Evolutionary conservation across 1,284 basidiomycete genomes (phyloP), one percentile per base, ranked within the genome.

Genomic region (Mrakiaceae sp.): DNA sequence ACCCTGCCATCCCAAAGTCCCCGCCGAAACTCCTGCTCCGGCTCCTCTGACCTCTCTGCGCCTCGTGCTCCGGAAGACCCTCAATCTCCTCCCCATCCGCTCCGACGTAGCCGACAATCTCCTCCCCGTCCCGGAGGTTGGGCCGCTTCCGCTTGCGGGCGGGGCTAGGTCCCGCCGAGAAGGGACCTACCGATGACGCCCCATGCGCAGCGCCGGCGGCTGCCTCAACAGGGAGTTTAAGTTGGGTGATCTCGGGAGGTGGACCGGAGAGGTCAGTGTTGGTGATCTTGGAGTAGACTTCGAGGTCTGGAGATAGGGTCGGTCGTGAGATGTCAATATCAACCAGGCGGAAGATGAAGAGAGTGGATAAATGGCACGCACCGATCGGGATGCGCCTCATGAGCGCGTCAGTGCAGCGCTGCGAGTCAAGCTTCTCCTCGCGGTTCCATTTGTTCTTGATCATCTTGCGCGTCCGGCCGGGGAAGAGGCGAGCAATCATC

Each of bases 391-490:
- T 70, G 53, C 67, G 67, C 39, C 51, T 61, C 60, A 64, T 69
- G 6, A 74, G 63, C 10, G 73, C 72, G 4, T 64, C 60, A 4
- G 72, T 73, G 46, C 74, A 70, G 27, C 60, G 46, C 27, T 69
- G 80, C 42, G 84, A 80, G 71, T 91, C 86, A 71, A 81, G 84
- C 75, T 83, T 87, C 73, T 94, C 91, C 74, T 94, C 90, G 0
- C 84, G 80, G 70, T 88, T 90, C 79, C 90, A 94, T 74, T 95
- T 95, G 71, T 87, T 87, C 76, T 91, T 91, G 76, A 92, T 92
- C 56, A 89, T 85, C 70, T 87, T 88, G 14, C 91, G 81, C 71
- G 88, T 87, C n/a, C 91, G 84, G 14, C 86, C 86, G 43, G 90
- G 89, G 48, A 94, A 81, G 9, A 92, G 81, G 67, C 86, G 85